Conservation (phyloP, 768 basidiomycete species). For the Hebeloma cylindrosporum region DNA sequence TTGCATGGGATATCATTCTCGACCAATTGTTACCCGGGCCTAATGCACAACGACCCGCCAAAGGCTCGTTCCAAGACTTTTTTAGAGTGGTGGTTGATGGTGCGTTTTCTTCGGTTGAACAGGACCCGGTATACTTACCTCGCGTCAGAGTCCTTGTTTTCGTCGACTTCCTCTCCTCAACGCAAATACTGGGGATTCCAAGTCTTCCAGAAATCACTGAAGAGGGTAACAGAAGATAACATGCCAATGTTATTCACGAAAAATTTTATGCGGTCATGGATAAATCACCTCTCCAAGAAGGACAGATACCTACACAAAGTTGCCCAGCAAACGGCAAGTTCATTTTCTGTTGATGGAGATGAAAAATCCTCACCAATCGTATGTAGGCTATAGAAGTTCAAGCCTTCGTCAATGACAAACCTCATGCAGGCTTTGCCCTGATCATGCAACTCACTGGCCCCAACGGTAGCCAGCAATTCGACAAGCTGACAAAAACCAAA, state of each 20-base stretch:
- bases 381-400: constrained; percentile 74
- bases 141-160: constrained; percentile 78
- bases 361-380: neutral
- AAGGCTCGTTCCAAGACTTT: constrained; percentile 84
- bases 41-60: constrained; percentile 35
- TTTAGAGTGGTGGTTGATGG: constrained; percentile 91
- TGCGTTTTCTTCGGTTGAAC: constrained; percentile 33
- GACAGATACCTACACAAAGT: constrained; percentile 91
- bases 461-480: constrained; percentile 86
- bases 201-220: constrained; percentile 78
- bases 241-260: constrained; percentile 89
- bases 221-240: constrained; percentile 59
- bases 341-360: neutral
- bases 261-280: constrained; percentile 96
- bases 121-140: neutral
- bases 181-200: constrained; percentile 97
- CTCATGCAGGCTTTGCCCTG: constrained; percentile 79
- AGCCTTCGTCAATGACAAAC: constrained; percentile 68
- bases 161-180: constrained; percentile 77
- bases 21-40: constrained; percentile 65
- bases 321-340: constrained; percentile 74
- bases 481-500: constrained; percentile 89
- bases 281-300: constrained; percentile 86
- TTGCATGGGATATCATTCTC: constrained; percentile 85
- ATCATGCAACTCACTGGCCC: constrained; percentile 83